Evolutionary conservation across 2,329 filamentous ascomycete genomes (phyloP), one percentile per base, ranked within the genome.

Genomic region (Aspergillus sp.): DNA sequence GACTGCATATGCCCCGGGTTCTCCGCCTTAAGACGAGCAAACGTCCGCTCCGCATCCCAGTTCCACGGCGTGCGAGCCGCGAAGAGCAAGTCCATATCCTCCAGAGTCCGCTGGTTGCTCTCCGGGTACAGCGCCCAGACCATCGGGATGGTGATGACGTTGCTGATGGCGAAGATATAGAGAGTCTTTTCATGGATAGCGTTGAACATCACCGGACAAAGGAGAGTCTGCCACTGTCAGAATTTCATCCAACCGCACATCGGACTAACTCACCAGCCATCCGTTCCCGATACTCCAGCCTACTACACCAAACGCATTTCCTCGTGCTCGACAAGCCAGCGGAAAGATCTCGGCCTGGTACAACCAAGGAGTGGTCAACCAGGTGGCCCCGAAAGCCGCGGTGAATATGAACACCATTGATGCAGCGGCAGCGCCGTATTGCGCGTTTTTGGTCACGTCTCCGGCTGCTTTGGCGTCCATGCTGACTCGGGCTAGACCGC

Each of bases 231-330:
- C n/a, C n/a, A n/a, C n/a, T n/a, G n/a, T n/a, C n/a, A n/a, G n/a
- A n/a, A n/a, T 13, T 37, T 11, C 10, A 8, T 12, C 24, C 33
- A 36, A 28, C 16, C 27, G 54, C 3, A 35, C 35, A 50, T 49
- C 11, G 17, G 13, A 12, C 16, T 8, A 8, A 49, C 60, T 48
- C 39, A 66, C 61, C 41, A 72, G 54, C 75, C 77, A 82, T 11
- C 79, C 80, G 42, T 84, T 84, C 0, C 82, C 81, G 31, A 86
- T 82, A 10, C 69, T 74, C 82, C 81, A 86, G 0, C 82, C 81
- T 0, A 84, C 72, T 0, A 86, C 80, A 13, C 82, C 80, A 71
- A 75, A 85, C 0, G 81, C 79, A 39, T 85, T 86, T 4, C 81
- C 82, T 44, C 80, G 79, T 1, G 82, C 81, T 26, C 25, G 25